These are phyloP conservation scores for Fusarium sacchari DNA, from an alignment of 2,329 filamentous ascomycete species.

Conservation along the genomic window DNA sequence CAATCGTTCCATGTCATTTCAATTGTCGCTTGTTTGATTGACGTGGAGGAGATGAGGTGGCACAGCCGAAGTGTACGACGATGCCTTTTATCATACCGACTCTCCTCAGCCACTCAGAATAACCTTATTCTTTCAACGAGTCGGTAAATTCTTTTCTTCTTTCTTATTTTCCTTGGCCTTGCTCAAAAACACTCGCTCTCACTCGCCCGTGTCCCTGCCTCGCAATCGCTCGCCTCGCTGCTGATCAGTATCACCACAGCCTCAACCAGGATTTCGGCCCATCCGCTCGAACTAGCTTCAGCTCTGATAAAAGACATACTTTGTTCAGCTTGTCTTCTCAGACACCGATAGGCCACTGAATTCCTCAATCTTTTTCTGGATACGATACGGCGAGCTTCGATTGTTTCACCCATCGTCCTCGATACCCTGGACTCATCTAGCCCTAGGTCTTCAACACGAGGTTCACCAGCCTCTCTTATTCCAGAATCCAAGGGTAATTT, in stretches of 20 bases:
- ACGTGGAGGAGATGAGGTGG: constrained; percentile 31
- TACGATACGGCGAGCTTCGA: constrained; percentile 6
- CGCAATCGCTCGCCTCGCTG: neutral
- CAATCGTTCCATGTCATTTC: neutral
- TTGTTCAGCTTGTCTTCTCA: neutral
- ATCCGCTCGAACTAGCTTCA: neutral
- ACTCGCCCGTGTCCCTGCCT: neutral
- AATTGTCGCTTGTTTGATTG: constrained; percentile 10
- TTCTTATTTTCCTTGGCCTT: neutral
- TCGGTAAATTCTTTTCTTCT: constrained; percentile 1
- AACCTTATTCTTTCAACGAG: constrained; percentile 5
- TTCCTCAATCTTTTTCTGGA: constrained; percentile 26
- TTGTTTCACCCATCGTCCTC: constrained; percentile 1
- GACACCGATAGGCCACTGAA: neutral
- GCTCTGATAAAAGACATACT: neutral
- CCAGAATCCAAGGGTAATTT: constrained; percentile 18
- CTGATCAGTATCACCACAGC: neutral
- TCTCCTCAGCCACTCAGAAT: constrained; percentile 8
- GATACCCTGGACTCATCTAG: constrained; percentile 17
- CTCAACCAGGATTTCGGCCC: neutral
- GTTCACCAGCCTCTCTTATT: constrained; percentile 12
- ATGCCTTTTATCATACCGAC: constrained; percentile 5
- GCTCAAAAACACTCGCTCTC: neutral
- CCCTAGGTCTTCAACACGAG: constrained; percentile 25
- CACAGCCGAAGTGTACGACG: constrained; percentile 14